These are phyloP conservation scores for Coemansia sp. DNA, from an alignment of 192 early-diverging fungal genomes.

Conservation along the genomic window DNA sequence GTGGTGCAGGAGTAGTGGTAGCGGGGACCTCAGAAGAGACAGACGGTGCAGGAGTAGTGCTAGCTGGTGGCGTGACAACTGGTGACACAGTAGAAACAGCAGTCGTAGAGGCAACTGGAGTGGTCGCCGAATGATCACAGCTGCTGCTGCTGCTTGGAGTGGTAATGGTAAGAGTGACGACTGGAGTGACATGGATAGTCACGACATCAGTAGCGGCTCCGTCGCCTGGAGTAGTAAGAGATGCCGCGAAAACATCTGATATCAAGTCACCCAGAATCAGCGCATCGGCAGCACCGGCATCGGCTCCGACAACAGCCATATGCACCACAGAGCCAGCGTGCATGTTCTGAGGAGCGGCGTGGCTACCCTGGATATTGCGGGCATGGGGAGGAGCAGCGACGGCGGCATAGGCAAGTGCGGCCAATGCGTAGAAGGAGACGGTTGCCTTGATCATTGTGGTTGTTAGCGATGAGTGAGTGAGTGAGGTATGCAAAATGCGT, in stretches of 20 bases:
- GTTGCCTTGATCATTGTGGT: constrained; percentile 17
- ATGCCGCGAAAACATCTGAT: neutral
- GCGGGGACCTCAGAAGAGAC: neutral
- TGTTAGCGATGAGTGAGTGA: neutral
- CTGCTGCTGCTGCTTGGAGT: neutral
- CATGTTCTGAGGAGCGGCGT: neutral
- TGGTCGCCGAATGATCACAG: neutral
- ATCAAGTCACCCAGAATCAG: neutral
- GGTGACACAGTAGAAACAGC: neutral
- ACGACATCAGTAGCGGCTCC: neutral
- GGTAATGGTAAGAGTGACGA: neutral
- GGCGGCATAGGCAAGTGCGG: constrained; percentile 9
- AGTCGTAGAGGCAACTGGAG: neutral
- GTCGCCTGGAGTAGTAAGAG: neutral
- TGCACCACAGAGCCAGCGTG: neutral
- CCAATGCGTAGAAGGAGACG: constrained; percentile 10
- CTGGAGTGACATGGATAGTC: neutral
- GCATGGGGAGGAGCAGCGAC: neutral
- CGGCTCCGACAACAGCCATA: neutral
- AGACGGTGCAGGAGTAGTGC: neutral
- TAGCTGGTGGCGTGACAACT: neutral
- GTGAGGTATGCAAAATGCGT: neutral
- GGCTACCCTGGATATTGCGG: neutral
- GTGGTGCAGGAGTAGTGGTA: neutral
- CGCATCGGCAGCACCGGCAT: neutral